Evolutionary conservation across 2,329 filamentous ascomycete species (phyloP).

Genomic region (Epichloe baconii): DNA sequence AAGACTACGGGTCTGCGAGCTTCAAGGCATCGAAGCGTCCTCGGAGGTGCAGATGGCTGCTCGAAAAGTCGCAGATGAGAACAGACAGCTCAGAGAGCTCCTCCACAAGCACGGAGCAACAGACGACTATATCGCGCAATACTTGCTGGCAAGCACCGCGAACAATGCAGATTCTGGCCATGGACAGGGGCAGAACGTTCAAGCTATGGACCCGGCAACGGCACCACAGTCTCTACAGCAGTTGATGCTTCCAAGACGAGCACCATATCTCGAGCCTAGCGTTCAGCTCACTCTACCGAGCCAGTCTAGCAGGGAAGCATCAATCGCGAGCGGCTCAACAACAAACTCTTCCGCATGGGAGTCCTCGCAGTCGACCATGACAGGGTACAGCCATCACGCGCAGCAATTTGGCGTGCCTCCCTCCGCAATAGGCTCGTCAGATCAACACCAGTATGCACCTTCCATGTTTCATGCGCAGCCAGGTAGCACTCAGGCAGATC

Average conservation of each 20-base stretch:
- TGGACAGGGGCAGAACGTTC: constrained; percentile 7
- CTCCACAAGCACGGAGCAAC: constrained; percentile 43
- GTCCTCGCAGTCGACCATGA: constrained; percentile 13
- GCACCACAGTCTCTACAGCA: constrained; percentile 24
- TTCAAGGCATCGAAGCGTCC: constrained; percentile 52
- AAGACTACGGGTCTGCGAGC: constrained; percentile 46
- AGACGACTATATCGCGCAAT: constrained; percentile 39
- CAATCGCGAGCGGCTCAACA: constrained; percentile 20
- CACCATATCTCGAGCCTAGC: constrained; percentile 15
- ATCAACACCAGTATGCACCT: constrained; percentile 4
- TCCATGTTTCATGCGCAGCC: constrained; percentile 1
- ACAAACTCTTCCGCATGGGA: constrained; percentile 22
- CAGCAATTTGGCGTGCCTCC: constrained; percentile 3
- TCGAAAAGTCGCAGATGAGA: constrained; percentile 55
- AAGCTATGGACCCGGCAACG: constrained; percentile 12
- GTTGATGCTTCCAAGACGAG: constrained; percentile 23
- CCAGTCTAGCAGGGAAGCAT: constrained; percentile 20
- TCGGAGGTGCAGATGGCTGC: constrained; percentile 61
- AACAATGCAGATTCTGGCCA: constrained; percentile 8
- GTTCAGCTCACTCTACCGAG: constrained; percentile 16
- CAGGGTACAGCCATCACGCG: constrained; percentile 14
- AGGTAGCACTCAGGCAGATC: neutral
- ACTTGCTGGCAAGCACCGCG: constrained; percentile 16
- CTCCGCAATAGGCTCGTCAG: constrained; percentile 2
- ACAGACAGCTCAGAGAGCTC: constrained; percentile 47